Evolutionary conservation across 495 filamentous ascomycete species (phyloP).

Genomic region (Hyphodiscus hymeniophilus): DNA sequence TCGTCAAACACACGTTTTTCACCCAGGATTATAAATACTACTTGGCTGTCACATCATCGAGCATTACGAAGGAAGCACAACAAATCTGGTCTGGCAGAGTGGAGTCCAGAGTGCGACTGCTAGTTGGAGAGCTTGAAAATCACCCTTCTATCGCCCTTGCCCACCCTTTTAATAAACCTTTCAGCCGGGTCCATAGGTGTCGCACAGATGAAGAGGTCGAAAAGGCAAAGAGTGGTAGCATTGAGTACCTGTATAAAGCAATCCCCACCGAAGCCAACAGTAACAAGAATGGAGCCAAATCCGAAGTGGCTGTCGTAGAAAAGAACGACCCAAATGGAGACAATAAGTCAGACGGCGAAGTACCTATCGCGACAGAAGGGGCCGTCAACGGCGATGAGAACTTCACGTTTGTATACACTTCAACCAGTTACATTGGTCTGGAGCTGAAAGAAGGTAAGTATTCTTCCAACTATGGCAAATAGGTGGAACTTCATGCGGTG

Average conservation of each 20-base stretch:
- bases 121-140: slow-evolving; percentile 74
- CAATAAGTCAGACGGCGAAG: neutral
- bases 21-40: slow-evolving; percentile 91
- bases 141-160: slow-evolving; percentile 68
- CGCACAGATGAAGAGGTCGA: slow-evolving; percentile 61
- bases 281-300: slow-evolving; percentile 30
- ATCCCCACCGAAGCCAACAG: slow-evolving; percentile 51
- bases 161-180: slow-evolving; percentile 88
- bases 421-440: slow-evolving; percentile 82
- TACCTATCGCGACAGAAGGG: slow-evolving; percentile 6
- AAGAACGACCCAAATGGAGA: slow-evolving; percentile 3
- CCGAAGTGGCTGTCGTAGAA: neutral
- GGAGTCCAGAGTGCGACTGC: slow-evolving; percentile 80
- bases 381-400: slow-evolving; percentile 18
- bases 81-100: slow-evolving; percentile 84
- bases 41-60: slow-evolving; percentile 77
- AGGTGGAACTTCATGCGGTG: slow-evolving; percentile 19
- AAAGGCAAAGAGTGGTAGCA: slow-evolving; percentile 60
- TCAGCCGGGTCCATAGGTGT: slow-evolving; percentile 71
- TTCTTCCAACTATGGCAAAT: slow-evolving; percentile 19
- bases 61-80: slow-evolving; percentile 76
- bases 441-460: slow-evolving; percentile 58
- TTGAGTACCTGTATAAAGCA: slow-evolving; percentile 51
- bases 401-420: slow-evolving; percentile 59
- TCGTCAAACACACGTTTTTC: slow-evolving; percentile 84